Evolutionary conservation across 2,329 filamentous ascomycete genomes (phyloP), one percentile per base, ranked within the genome.

Genomic region (Calonectria naviculata): DNA sequence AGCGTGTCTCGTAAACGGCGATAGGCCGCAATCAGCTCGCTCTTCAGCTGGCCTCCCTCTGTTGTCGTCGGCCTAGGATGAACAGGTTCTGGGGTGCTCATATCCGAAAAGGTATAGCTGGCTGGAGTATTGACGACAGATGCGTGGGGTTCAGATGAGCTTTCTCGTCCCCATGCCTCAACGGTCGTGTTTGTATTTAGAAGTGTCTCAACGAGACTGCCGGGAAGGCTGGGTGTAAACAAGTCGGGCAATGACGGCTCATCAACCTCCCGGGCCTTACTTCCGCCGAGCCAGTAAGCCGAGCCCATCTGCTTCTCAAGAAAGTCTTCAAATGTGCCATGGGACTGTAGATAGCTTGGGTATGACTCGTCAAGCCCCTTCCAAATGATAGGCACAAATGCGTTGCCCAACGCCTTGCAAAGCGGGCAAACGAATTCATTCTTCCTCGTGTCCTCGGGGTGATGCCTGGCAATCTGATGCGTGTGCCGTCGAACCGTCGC

Each of bases 401-500:
- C 91, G 80, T 99, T 99, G 3, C 97, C 97, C 0, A 99, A 88
- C 4, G 97, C 97, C 83, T 99, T 99, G 86, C 97, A 99, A 1
- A 99, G 87, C 1, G 97, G 97, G 77, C 97, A 99, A 66, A 98
- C 94, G 81, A 99, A 99, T 78, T 99, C 97, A 73, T 97, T 93
- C 49, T 90, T 87, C 24, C 89, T 87, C 2, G 94, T 88, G 67
- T 92, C 89, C 81, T 99, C 97, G 0, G 97, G 97, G 77, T 98
- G 97, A 77, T 98, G 94, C 17, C 97, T 90, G 9, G 97, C 95
- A 81, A 99, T 98, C 81, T 99, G 97, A 78, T 97, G 94, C 24
- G 90, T 90, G 80, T 99, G 97, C 44, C 97, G 91, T 71, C 95
- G 90, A 65, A 92, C 88, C 0, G 95, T 97, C 5, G 96, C 95